phyloP scores from a whole-genome alignment of 495 filamentous ascomycete species.

The Penicillium ucsense region DNA sequence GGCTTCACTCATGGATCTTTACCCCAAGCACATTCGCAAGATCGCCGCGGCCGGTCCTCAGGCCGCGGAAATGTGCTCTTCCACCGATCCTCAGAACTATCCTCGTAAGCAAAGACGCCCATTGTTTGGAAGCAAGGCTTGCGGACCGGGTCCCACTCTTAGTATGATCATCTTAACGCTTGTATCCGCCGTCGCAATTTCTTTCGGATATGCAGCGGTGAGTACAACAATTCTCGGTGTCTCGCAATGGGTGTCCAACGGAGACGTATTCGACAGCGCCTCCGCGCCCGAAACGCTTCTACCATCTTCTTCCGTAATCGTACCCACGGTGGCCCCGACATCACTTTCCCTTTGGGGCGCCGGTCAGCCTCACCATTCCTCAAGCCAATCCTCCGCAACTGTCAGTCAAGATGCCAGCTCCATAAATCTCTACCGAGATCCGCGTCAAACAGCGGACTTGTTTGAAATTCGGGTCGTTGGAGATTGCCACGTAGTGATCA shows the following conservation, averaged over 20 bases:
- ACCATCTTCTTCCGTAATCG: slow-evolving; percentile 10
- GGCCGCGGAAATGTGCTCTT: slow-evolving; percentile 4
- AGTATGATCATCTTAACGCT: slow-evolving; percentile 32
- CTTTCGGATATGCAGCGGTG: slow-evolving; percentile 25
- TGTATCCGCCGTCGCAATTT: slow-evolving; percentile 28
- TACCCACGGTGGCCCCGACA: slow-evolving; percentile 12
- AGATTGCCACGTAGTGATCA: slow-evolving; percentile 51
- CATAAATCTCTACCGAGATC: slow-evolving; percentile 6
- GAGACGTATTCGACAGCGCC: slow-evolving; percentile 14
- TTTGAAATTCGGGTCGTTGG: slow-evolving; percentile 56
- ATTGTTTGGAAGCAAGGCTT: slow-evolving; percentile 21
- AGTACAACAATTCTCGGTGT: slow-evolving; percentile 15
- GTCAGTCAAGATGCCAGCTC: slow-evolving; percentile 13
- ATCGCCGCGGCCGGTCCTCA: slow-evolving; percentile 10
- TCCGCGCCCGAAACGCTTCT: slow-evolving; percentile 7
- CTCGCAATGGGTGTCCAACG: slow-evolving; percentile 18
- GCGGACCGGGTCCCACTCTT: slow-evolving; percentile 29
- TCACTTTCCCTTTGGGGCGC: slow-evolving; percentile 19
- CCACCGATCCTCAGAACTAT: slow-evolving; percentile 20
- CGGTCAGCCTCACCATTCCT: slow-evolving; percentile 8
- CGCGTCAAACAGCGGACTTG: slow-evolving; percentile 15
- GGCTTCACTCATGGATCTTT: slow-evolving; percentile 51
- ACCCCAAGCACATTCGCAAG: slow-evolving; percentile 23
- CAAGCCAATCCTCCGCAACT: slow-evolving; percentile 3
- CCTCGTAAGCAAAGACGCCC: slow-evolving; percentile 18